Conservation (phyloP, 139 green algal genomes). For the Chlamydomonas sp. region DNA sequence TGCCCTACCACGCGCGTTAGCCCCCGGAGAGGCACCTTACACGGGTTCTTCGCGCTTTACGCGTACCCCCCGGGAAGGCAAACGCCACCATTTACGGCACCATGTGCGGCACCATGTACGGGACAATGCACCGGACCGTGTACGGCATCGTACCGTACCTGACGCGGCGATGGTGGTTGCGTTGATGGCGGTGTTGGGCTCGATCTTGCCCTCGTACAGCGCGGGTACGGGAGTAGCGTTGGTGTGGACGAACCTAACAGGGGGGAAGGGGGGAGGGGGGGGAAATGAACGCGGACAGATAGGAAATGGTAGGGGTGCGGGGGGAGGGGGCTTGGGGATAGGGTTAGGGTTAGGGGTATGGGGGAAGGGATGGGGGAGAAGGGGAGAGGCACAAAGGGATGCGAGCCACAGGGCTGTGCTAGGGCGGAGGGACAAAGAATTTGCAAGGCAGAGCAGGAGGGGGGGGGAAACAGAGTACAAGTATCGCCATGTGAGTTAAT, state of each 20-base stretch:
- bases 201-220: neutral
- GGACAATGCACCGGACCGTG: neutral
- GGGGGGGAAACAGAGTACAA: no score
- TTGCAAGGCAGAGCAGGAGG: no score
- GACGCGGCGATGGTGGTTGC: neutral
- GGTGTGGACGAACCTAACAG: neutral
- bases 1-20: no score
- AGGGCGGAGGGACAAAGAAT: no score
- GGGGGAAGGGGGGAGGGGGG: neutral
- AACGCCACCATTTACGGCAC: no score
- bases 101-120: no score
- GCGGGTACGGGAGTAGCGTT: neutral
- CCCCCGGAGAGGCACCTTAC: no score
- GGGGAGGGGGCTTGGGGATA: neutral
- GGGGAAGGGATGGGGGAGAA: neutral
- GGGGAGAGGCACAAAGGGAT: neutral
- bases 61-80: no score
- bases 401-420: no score
- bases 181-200: neutral
- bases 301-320: no score
- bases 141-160: neutral
- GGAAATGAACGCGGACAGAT: neutral
- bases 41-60: no score
- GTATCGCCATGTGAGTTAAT: no score
- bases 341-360: neutral